Evolutionary conservation across 768 basidiomycete genomes (phyloP), one percentile per base, ranked within the genome.

Genomic region (Leucogyrophana mollusca): DNA sequence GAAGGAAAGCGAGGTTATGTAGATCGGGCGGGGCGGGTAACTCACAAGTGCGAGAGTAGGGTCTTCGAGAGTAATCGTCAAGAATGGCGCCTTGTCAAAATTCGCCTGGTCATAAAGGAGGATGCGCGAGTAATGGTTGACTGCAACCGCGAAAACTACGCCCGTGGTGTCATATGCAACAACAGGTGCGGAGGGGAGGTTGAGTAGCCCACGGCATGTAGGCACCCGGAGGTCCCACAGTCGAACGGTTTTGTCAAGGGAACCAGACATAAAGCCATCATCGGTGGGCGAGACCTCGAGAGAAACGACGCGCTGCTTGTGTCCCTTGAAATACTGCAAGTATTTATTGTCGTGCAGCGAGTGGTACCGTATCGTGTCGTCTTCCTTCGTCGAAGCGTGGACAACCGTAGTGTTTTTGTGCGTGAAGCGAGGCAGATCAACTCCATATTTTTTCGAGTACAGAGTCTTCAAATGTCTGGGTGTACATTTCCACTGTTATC

Each of bases 281-380:
- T 97, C 90, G 1, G 87, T 76, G 1, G 96, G 96, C 0, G 90
- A 92, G 46, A 98, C 83, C 61, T 94, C 88, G 9, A 99, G 72
- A 0, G 94, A 95, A 25, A 89, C 78, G 3, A 99, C 96, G 47
- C 85, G 79, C 27, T 78, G 87, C 54, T 83, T 93, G 71, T 99
- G 96, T 0, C 96, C 96, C 58, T 83, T 87, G 75, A 96, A 98
- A 70, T 99, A 99, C 53, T 87, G 83, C 24, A 98, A 70, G 64
- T 94, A 99, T 62, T 88, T 92, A 76, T 96, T 97, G 77, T 95
- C 93, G 66, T 97, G 93, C 40, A 95, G 64, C 1, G 91, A 94
- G 57, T 95, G 91, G 65, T 97, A 97, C 36, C 96, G 83, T 54
- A 98, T 80, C 0, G 89, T 93, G 61, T 97, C 91, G 65, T 97